Evolutionary conservation across 108 stramenopile species (phyloP), one percentile per base, ranked within the genome.

Genomic region (Nitzschia palea): DNA sequence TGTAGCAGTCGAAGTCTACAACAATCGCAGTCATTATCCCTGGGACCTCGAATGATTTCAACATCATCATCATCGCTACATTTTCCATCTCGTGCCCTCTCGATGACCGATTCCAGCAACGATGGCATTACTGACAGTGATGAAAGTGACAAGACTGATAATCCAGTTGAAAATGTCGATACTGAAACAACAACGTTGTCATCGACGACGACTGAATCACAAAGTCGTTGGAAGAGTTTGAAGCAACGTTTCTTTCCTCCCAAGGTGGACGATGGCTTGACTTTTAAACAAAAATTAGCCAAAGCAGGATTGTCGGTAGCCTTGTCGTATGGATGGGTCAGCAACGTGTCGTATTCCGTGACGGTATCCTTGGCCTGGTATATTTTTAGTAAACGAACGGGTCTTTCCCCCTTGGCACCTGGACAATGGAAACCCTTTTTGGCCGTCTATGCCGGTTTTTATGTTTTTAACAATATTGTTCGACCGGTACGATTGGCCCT

Each of bases 291-390:
- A 55, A 70, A 75, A 54, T 63, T 96, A 27, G 77, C 86, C 37
- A 90, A 91, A 68, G 55, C 94, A 68, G 95, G 93, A 2, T 73
- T 91, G 48, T 80, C 86, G 34, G 89, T 86, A 1, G 40, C 93
- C 2, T 66, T 97, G 37, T 86, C 90, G 27, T 97, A 97, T 75
- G 94, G 95, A 45, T 93, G 88, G 65, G 95, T 97, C 27, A 85
- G 82, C 54, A 97, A 97, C 59, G 75, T 87, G 23, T 79, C 77
- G 28, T 94, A 91, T 55, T 63, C 76, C n/a, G 59, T 94, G 35
- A 73, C 83, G 4, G 79, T 95, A 31, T 81, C 82, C 32, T 55
- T 83, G 33, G 93, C 96, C 15, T 76, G 74, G 74, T 82, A 51
- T 50, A 44, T 60, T 42, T 65, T 66, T 36, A n/a, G 35, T 31